Conservation (phyloP, 2,329 filamentous ascomycete genomes). For the Monosporascus sp. region DNA sequence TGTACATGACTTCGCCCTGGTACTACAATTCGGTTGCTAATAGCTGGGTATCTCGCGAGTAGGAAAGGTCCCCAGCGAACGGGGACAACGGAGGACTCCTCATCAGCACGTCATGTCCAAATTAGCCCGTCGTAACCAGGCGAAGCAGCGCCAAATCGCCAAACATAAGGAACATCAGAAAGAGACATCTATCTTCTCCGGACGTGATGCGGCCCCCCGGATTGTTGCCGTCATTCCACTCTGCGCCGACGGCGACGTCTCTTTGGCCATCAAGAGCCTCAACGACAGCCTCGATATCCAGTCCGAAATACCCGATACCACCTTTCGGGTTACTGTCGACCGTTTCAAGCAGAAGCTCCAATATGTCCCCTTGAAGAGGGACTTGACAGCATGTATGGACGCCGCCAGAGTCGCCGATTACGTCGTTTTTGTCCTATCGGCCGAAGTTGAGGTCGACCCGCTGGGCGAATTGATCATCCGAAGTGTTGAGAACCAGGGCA, state of each 20-base stretch:
- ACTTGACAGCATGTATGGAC: conserved; percentile 74
- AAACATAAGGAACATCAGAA: conserved; percentile 82
- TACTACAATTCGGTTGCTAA: too few relatives aligned
- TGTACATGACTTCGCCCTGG: too few relatives aligned
- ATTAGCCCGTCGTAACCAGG: conserved; percentile 89
- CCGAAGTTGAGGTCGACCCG: conserved; percentile 76
- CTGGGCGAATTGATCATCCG: conserved; percentile 80
- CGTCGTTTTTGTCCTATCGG: conserved; percentile 78
- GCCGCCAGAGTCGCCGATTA: conserved; percentile 87
- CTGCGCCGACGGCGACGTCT: conserved; percentile 64
- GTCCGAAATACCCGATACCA: conserved; percentile 53
- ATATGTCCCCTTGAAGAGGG: conserved; percentile 70
- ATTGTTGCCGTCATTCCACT: conserved; percentile 86
- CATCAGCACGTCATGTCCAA: conserved; percentile 98
- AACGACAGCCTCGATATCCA: conserved; percentile 78
- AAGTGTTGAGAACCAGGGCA: conserved; percentile 85
- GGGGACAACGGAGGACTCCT: conserved; percentile 74
- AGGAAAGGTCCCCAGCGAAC: conserved; percentile 77
- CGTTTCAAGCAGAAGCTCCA: conserved; percentile 93
- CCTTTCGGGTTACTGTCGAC: conserved; percentile 67
- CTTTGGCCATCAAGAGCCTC: conserved; percentile 62
- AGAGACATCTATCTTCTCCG: conserved; percentile 76
- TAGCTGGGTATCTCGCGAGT: too few relatives aligned
- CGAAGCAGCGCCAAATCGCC: conserved; percentile 78
- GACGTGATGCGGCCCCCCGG: conserved; percentile 78